phyloP scores from a whole-genome alignment of 163 green algal genomes.

The Chlorella variabilis region DNA sequence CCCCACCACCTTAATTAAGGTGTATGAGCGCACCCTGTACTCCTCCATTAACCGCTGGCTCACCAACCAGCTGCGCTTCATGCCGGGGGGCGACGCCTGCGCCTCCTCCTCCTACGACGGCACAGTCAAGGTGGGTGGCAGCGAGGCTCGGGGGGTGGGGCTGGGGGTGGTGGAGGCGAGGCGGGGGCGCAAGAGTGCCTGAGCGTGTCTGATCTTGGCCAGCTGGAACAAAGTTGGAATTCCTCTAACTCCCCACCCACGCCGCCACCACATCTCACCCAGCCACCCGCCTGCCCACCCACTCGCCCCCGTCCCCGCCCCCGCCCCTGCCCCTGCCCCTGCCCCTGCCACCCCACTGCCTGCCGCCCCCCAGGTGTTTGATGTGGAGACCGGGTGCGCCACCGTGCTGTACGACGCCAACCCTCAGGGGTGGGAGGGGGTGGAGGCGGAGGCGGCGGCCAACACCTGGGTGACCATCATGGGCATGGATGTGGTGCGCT shows the following conservation, averaged over 20 bases:
- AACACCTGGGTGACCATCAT: slow-evolving; percentile 76
- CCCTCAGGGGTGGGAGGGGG: slow-evolving; percentile 69
- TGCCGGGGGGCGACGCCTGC: slow-evolving; percentile 50
- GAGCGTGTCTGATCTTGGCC: too few relatives aligned
- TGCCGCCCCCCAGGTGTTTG: slow-evolving; percentile 68
- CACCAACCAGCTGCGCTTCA: slow-evolving; percentile 70
- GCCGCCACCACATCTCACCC: too few relatives aligned
- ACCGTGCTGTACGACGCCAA: slow-evolving; percentile 80
- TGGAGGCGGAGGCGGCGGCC: slow-evolving; percentile 43
- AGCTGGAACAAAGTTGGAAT: too few relatives aligned
- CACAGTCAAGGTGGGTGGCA: slow-evolving; percentile 68
- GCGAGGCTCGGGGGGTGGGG: too few relatives aligned
- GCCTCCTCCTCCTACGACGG: slow-evolving; percentile 78
- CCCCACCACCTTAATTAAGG: slow-evolving; percentile 45
- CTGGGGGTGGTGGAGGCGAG: background rate
- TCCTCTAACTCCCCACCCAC: too few relatives aligned
- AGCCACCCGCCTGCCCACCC: too few relatives aligned
- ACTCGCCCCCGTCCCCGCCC: too few relatives aligned
- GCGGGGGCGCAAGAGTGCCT: too few relatives aligned
- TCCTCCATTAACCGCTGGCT: slow-evolving; percentile 71
- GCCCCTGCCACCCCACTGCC: too few relatives aligned
- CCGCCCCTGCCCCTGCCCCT: background rate
- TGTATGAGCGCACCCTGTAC: slow-evolving; percentile 86
- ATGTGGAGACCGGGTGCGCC: slow-evolving; percentile 78
- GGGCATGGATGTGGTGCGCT: slow-evolving; percentile 61